A percentile compares a stretch with the other conserved stretches of the same genome.
Conservation (phyloP, 306 rosid species). For the Pueraria montana region DNA sequence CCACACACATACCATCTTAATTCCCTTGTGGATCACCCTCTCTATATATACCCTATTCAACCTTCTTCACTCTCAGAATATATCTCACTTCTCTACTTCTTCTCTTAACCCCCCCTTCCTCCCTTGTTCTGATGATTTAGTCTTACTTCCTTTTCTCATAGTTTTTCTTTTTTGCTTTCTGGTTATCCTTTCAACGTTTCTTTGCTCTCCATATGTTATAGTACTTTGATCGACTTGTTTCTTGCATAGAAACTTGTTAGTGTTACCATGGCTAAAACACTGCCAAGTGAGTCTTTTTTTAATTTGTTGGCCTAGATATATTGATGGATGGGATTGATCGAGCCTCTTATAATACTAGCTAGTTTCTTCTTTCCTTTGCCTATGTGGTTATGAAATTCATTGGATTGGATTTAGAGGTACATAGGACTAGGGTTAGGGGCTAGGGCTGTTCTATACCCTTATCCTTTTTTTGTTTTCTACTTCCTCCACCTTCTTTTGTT, state of each 20-base stretch:
- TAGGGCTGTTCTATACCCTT: slow-evolving; percentile 45
- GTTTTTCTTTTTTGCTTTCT: not conserved
- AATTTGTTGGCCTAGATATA: not conserved
- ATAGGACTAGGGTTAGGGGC: slow-evolving; percentile 61
- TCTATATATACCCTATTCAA: slow-evolving; percentile 52
- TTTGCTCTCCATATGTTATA: not conserved
- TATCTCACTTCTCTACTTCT: slow-evolving; percentile 28
- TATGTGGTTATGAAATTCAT: slow-evolving; percentile 1
- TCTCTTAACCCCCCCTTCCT: not conserved
- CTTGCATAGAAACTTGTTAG: not conserved
- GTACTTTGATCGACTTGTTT: not conserved
- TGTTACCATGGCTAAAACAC: not conserved
- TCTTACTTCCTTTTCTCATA: not conserved
- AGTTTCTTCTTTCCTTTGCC: not conserved
- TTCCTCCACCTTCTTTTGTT: not conserved
- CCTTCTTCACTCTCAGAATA: slow-evolving; percentile 43
- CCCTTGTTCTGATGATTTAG: not conserved
- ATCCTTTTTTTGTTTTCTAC: not conserved
- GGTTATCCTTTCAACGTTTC: not conserved
- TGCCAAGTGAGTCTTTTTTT: slow-evolving; percentile 19
- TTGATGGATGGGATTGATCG: slow-evolving; percentile 17
- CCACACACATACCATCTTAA: not conserved
- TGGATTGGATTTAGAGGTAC: slow-evolving; percentile 35
- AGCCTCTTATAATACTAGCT: not conserved
- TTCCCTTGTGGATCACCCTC: slow-evolving; percentile 10